These are phyloP conservation scores for Delphinella strobiligena DNA, from an alignment of 2,329 filamentous ascomycete genomes.

Conservation along the genomic window DNA sequence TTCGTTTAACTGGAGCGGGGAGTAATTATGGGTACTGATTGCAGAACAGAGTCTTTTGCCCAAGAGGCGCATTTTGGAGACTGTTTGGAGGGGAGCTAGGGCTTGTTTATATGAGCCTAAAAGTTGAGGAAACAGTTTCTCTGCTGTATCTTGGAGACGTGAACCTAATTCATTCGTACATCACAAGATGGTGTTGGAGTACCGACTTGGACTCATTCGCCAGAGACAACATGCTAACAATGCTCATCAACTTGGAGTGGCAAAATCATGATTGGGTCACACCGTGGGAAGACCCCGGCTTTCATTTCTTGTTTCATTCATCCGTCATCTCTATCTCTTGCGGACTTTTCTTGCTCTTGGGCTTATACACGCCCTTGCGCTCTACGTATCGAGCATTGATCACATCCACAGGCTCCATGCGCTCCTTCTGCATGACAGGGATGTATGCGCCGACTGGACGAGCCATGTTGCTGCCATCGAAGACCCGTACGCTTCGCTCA, in stretches of 20 bases:
- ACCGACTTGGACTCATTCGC: too few relatives aligned
- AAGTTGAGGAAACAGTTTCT: conserved; percentile 17
- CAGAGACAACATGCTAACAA: too few relatives aligned
- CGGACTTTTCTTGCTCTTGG: conserved; percentile 11
- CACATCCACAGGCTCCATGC: conserved; percentile 47
- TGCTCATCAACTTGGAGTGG: too few relatives aligned
- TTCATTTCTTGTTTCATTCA: too few relatives aligned
- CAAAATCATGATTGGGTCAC: too few relatives aligned
- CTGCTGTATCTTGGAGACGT: too few relatives aligned
- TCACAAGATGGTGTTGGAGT: too few relatives aligned
- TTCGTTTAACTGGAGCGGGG: background rate
- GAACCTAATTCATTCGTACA: too few relatives aligned
- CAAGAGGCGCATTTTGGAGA: conserved; percentile 60
- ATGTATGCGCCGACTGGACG: conserved; percentile 46
- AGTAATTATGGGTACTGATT: conserved; percentile 7
- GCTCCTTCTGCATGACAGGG: conserved; percentile 42
- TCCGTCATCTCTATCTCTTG: conserved; percentile 17
- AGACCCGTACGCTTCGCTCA: conserved; percentile 38
- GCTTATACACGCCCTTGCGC: conserved; percentile 34
- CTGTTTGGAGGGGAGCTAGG: conserved; percentile 78
- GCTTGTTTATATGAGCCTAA: conserved; percentile 67
- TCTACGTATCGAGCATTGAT: conserved; percentile 49
- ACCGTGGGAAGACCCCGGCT: too few relatives aligned
- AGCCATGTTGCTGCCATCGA: conserved; percentile 45
- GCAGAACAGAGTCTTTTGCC: conserved; percentile 52